Conservation (phyloP, 768 basidiomycete species). For the Boletus coccyginus region DNA sequence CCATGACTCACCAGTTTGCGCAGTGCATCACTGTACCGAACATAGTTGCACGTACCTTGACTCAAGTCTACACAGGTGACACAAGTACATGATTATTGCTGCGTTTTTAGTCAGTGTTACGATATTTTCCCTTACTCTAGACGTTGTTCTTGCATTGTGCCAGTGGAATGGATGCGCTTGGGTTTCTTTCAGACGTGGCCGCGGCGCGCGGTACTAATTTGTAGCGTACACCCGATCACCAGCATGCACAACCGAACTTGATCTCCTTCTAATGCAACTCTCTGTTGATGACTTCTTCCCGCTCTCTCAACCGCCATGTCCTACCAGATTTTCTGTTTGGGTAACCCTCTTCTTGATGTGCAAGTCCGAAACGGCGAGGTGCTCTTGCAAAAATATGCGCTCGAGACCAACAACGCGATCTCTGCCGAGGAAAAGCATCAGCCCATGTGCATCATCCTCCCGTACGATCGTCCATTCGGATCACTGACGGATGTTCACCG, state of each 20-base stretch:
- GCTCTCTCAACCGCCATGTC: slow-evolving; percentile 41
- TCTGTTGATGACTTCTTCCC: no score
- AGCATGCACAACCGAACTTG: not conserved
- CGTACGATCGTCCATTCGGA: not conserved
- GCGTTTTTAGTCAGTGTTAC: not conserved
- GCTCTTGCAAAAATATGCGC: slow-evolving; percentile 82
- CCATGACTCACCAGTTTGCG: slow-evolving; percentile 24
- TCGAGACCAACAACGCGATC: slow-evolving; percentile 95
- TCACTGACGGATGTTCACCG: not conserved
- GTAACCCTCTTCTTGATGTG: slow-evolving; percentile 96
- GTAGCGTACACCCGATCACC: not conserved
- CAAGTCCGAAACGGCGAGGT: slow-evolving; percentile 85
- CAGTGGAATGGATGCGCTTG: not conserved
- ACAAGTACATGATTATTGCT: not conserved
- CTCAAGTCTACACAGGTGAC: slow-evolving; percentile 13
- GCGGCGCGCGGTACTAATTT: not conserved
- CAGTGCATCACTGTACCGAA: slow-evolving; percentile 22
- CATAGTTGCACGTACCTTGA: slow-evolving; percentile 16
- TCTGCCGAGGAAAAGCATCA: slow-evolving; percentile 87
- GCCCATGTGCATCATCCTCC: slow-evolving; percentile 54
- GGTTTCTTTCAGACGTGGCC: not conserved
- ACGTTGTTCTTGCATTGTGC: not conserved
- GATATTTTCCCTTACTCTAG: not conserved
- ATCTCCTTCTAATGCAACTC: slow-evolving; percentile 7
- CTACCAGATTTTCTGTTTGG: slow-evolving; percentile 82